Base-by-base conservation (phyloP, 768 basidiomycete species). In the Pisolithus tinctorius region DNA sequence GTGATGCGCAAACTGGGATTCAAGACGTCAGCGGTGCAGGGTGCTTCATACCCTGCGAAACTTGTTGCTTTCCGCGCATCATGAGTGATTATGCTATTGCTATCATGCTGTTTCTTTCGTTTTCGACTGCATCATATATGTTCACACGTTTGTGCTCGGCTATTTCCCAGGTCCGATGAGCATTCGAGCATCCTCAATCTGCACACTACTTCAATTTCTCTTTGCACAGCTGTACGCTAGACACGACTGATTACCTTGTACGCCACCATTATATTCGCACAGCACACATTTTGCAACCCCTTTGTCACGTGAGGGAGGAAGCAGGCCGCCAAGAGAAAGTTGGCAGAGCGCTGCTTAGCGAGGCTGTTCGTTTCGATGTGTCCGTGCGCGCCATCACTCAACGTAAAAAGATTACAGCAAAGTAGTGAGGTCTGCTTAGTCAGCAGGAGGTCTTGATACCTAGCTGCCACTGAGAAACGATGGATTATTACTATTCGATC, bases 1-100 rank as follows among this genome's bases (percentile, higher is more conserved):
- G 80, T 79, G 50, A 85, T 96, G 81, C 84, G 86, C 38, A 84
- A 88, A 62, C 77, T 96, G 51, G 93, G 93, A 26, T 95, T 96
- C 78, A 92, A 84, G 77, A 90, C 88, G 23, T 82, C 87, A 16
- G 82, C 86, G 14, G 75, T 81, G 56, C 84, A 78, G 58, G 82
- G 77, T 36, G 72, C 76, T 50, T 68, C 75, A 45, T 70, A 72
- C 39, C 64, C 76, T 45, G 71, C 75, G 36, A 83, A 82, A 71
- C 70, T 82, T 52, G 76, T 79, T 52, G 67, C 79, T 51, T 53
- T 59, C 50, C 69, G 60, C 56, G 49, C 56, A 17, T 58, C 54
- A 55, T 68, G 60, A 70, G 49, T 30, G 52, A 39, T 53, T 45
- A 51, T 48, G 55, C 52, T 58, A 49, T 58, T 48, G 47, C 60